Evolutionary conservation across 371 early-diverging fungal species (phyloP).

Genomic region (Choanephora cucurbitarum): DNA sequence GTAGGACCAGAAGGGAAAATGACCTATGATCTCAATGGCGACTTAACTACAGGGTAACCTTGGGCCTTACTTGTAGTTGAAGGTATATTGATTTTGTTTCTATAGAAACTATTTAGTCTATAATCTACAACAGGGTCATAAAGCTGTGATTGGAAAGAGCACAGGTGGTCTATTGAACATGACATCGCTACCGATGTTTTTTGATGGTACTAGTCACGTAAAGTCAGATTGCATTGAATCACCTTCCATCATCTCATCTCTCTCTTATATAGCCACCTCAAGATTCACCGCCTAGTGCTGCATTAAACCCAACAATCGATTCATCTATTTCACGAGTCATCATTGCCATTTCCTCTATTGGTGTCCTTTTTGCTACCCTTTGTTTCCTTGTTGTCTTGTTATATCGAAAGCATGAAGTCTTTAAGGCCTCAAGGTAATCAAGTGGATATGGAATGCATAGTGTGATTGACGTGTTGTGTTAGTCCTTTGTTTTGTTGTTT

Average conservation of each 20-base stretch:
- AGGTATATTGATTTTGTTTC: neutral
- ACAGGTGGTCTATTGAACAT: slow-evolving; percentile 50
- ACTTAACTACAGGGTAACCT: slow-evolving; percentile 55
- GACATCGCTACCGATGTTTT: slow-evolving; percentile 48
- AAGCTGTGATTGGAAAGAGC: slow-evolving; percentile 45
- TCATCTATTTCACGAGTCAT: slow-evolving; percentile 49
- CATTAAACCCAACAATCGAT: slow-evolving; percentile 52
- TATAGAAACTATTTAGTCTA: slow-evolving; percentile 57
- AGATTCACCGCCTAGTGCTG: slow-evolving; percentile 54
- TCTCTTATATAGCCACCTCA: slow-evolving; percentile 39
- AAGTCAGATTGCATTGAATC: neutral
- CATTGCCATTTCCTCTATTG: slow-evolving; percentile 40
- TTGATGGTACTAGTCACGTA: slow-evolving; percentile 50
- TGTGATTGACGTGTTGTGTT: neutral
- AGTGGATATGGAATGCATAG: neutral
- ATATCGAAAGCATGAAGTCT: slow-evolving; percentile 50
- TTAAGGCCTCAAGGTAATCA: slow-evolving; percentile 66
- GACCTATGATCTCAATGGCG: slow-evolving; percentile 56
- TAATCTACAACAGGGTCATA: slow-evolving; percentile 50
- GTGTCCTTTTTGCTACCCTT: slow-evolving; percentile 34
- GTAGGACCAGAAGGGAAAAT: slow-evolving; percentile 64
- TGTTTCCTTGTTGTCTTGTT: slow-evolving; percentile 39
- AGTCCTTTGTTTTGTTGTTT: slow-evolving; percentile 64
- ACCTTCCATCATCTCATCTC: slow-evolving; percentile 1
- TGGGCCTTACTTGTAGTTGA: no score